These are phyloP conservation scores for Begonia fuchsioides DNA, from an alignment of 306 rosid species.

Conservation along the genomic window DNA sequence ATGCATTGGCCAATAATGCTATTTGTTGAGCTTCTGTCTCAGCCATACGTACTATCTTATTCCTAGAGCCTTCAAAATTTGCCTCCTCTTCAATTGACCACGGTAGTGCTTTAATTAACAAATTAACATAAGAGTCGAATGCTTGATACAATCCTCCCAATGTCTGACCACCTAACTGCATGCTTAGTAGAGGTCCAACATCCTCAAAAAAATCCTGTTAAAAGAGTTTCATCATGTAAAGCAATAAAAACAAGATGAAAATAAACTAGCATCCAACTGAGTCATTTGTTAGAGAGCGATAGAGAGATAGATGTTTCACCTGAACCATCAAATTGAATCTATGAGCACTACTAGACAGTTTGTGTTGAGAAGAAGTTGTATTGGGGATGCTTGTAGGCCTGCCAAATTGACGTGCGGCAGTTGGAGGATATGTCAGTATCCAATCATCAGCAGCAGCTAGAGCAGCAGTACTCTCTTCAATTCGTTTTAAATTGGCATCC, in stretches of 20 bases:
- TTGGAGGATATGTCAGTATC: conserved; percentile 56
- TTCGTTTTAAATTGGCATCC: conserved; percentile 84
- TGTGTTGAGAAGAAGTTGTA: conserved; percentile 57
- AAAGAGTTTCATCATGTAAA: conserved; percentile 12
- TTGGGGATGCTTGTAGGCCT: conserved; percentile 38
- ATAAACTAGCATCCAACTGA: not conserved
- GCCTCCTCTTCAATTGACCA: conserved; percentile 92
- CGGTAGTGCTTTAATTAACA: conserved; percentile 85
- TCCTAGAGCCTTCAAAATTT: conserved; percentile 63
- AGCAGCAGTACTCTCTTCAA: conserved; percentile 95
- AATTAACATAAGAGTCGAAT: conserved; percentile 61
- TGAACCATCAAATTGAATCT: conserved; percentile 99
- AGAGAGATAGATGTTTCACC: conserved; percentile 36
- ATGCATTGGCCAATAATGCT: conserved; percentile 96
- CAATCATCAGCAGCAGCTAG: conserved; percentile 98
- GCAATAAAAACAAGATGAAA: not conserved
- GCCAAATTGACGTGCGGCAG: conserved; percentile 50
- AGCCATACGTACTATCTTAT: conserved; percentile 77
- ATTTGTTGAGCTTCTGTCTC: conserved; percentile 92
- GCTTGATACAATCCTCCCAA: conserved; percentile 89
- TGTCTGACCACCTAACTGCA: conserved; percentile 98
- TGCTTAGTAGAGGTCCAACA: conserved; percentile 92
- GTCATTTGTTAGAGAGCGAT: not conserved
- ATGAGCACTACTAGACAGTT: conserved; percentile 88
- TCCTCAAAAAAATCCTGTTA: conserved; percentile 93